Evolutionary conservation across 2,329 filamentous ascomycete genomes (phyloP).

Genomic region (Nigrospora sphaerica): DNA sequence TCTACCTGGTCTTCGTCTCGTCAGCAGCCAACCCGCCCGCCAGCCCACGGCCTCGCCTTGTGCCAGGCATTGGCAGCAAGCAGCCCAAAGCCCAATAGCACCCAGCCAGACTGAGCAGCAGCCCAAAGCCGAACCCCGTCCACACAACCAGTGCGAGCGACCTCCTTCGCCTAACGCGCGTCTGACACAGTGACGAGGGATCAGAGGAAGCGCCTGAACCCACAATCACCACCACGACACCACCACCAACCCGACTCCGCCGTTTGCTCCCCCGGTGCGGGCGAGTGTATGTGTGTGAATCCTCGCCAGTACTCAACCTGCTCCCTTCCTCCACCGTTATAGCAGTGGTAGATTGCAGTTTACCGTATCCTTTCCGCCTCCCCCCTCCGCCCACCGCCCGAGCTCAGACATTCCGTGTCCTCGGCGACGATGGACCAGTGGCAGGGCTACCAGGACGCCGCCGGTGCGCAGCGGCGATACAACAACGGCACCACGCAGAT

Average conservation of each 20-base stretch:
- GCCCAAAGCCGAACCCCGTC: no score
- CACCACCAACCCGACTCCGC: not conserved
- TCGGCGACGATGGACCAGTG: constrained; percentile 51
- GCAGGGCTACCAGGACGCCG: constrained; percentile 61
- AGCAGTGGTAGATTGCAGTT: constrained; percentile 3
- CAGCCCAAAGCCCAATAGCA: no score
- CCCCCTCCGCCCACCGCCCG: constrained; percentile 8
- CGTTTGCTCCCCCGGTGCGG: no score
- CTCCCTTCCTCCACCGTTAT: not conserved
- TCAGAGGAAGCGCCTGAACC: not conserved
- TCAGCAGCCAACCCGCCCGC: no score
- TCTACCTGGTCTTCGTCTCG: no score
- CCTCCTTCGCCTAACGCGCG: constrained; percentile 7
- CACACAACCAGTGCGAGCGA: not conserved
- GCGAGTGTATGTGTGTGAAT: no score
- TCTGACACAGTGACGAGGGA: constrained; percentile 1
- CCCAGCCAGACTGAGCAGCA: no score
- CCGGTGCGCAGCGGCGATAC: constrained; percentile 54
- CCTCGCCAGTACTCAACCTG: no score
- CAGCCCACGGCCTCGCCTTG: no score
- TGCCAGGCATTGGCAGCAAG: no score
- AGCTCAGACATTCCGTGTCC: constrained; percentile 7
- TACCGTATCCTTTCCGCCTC: constrained; percentile 1
- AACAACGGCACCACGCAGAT: constrained; percentile 22
- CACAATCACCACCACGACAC: not conserved